Percentiles rank a stretch among this genome's conserved stretches.
These are phyloP conservation scores for Neoarthrinium moseri DNA, from an alignment of 2,329 filamentous ascomycete genomes.

Conservation along the genomic window DNA sequence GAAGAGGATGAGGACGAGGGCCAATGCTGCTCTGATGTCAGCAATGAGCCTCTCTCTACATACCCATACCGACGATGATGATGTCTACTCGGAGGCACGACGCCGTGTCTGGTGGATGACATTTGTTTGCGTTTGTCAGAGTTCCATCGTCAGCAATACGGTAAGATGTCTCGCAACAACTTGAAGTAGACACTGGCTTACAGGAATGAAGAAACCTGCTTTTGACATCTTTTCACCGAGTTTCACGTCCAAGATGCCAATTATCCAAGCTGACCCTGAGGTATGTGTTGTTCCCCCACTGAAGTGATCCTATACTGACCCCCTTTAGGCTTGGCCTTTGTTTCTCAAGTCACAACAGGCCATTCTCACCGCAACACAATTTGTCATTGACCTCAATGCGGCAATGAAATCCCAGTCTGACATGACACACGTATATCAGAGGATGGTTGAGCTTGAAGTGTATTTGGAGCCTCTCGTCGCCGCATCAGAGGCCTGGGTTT, in stretches of 20 bases:
- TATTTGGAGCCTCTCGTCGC: slow-evolving; percentile 34
- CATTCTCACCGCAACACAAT: slow-evolving; percentile 45
- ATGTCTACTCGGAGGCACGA: slow-evolving; percentile 42
- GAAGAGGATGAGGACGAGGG: slow-evolving; percentile 48
- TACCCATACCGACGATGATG: slow-evolving; percentile 32
- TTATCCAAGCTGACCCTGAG: slow-evolving; percentile 38
- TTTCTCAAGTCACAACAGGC: slow-evolving; percentile 47
- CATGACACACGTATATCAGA: slow-evolving; percentile 37
- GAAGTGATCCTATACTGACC: slow-evolving; percentile 12
- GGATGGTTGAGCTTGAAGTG: slow-evolving; percentile 39
- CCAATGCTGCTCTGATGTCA: slow-evolving; percentile 44
- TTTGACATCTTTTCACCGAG: slow-evolving; percentile 41
- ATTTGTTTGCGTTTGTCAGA: slow-evolving; percentile 50
- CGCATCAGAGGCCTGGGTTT: slow-evolving; percentile 34
- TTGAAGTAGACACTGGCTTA: neutral
- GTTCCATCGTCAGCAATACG: slow-evolving; percentile 48
- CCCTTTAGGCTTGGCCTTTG: slow-evolving; percentile 36
- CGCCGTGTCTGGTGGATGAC: slow-evolving; percentile 54
- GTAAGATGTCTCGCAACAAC: slow-evolving; percentile 25
- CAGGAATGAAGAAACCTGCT: slow-evolving; percentile 34
- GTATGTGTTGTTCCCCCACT: slow-evolving; percentile 22
- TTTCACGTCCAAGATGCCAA: slow-evolving; percentile 43
- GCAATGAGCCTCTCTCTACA: slow-evolving; percentile 46
- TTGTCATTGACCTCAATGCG: slow-evolving; percentile 46
- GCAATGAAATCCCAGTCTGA: slow-evolving; percentile 34